Percentiles rank a stretch among this genome's conserved stretches.
Conservation (phyloP, 768 basidiomycete genomes). For the Hebeloma cylindrosporum region DNA sequence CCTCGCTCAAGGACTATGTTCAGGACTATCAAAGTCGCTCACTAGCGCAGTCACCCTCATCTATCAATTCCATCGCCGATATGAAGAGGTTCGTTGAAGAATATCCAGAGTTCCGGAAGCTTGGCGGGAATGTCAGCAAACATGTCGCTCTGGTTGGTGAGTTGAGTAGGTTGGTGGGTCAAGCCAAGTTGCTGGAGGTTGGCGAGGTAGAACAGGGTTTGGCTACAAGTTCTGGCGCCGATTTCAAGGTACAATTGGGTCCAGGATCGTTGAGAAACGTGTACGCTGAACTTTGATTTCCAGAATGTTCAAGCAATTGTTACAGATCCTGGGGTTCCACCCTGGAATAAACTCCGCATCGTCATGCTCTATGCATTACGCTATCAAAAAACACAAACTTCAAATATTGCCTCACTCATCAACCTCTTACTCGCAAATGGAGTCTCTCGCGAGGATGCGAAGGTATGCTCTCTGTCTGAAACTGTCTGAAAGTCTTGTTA, state of each 20-base stretch:
- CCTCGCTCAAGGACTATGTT: conserved; percentile 88
- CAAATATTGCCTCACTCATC: conserved; percentile 78
- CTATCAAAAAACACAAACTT: conserved; percentile 87
- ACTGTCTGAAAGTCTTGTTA: conserved; percentile 9
- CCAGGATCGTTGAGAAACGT: too few relatives aligned
- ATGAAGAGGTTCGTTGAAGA: conserved; percentile 99
- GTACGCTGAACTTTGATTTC: neutral
- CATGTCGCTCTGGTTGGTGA: conserved; percentile 98
- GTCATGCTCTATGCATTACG: conserved; percentile 92
- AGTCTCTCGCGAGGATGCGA: conserved; percentile 73
- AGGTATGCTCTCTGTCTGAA: conserved; percentile 37
- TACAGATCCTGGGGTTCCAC: conserved; percentile 61
- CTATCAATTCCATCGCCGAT: conserved; percentile 91
- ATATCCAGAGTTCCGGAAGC: conserved; percentile 94
- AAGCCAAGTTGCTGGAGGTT: conserved; percentile 82
- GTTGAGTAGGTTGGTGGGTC: conserved; percentile 84
- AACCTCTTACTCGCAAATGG: conserved; percentile 76
- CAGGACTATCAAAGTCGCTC: conserved; percentile 88
- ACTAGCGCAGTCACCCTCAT: conserved; percentile 68
- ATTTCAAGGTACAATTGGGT: conserved; percentile 62
- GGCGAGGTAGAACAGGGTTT: conserved; percentile 97
- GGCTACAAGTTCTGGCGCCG: conserved; percentile 87
- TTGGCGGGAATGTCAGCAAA: conserved; percentile 98
- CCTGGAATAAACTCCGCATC: conserved; percentile 83
- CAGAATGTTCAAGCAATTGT: conserved; percentile 85